A percentile compares a stretch with the other conserved stretches of the same genome.
phyloP scores from a whole-genome alignment of 352 stramenopile genomes.

The Phytopythium kandeliae region DNA sequence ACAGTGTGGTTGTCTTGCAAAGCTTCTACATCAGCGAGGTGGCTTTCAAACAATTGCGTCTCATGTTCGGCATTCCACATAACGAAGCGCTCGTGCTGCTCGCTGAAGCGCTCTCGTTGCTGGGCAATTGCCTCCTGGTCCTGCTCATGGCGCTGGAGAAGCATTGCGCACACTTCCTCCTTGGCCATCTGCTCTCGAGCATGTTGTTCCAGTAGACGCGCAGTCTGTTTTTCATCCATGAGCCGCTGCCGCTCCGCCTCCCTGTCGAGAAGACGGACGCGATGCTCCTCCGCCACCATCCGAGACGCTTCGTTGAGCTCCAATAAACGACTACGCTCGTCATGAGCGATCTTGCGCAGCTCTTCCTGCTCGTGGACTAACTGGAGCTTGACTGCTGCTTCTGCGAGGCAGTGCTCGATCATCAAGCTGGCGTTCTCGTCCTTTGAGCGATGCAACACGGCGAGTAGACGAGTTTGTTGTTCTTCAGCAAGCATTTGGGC shows the following conservation, averaged over 20 bases:
- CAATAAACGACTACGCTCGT: slow-evolving; percentile 2
- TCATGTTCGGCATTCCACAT: slow-evolving; percentile 7
- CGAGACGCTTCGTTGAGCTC: slow-evolving; percentile 2
- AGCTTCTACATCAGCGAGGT: slow-evolving; percentile 1
- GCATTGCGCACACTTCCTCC: background rate
- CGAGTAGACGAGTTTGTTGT: slow-evolving; percentile 1
- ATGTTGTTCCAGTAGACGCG: background rate
- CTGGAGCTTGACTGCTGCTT: slow-evolving; percentile 3
- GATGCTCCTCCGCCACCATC: slow-evolving; percentile 4
- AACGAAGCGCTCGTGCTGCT: slow-evolving; percentile 7
- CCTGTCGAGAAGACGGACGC: background rate
- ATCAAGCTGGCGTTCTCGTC: background rate
- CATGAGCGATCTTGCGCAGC: slow-evolving; percentile 5
- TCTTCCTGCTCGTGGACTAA: slow-evolving; percentile 3
- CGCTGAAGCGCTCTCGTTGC: slow-evolving; percentile 3
- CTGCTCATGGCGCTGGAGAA: background rate
- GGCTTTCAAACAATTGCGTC: background rate
- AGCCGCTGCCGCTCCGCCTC: background rate
- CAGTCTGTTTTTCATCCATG: slow-evolving; percentile 2
- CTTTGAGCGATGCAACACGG: slow-evolving; percentile 1
- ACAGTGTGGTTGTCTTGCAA: background rate
- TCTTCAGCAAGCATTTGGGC: slow-evolving; percentile 4
- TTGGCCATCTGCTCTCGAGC: slow-evolving; percentile 1
- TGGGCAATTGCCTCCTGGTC: background rate
- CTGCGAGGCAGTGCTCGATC: slow-evolving; percentile 2